phyloP scores from a whole-genome alignment of 768 basidiomycete species.

The Suillus paluster region DNA sequence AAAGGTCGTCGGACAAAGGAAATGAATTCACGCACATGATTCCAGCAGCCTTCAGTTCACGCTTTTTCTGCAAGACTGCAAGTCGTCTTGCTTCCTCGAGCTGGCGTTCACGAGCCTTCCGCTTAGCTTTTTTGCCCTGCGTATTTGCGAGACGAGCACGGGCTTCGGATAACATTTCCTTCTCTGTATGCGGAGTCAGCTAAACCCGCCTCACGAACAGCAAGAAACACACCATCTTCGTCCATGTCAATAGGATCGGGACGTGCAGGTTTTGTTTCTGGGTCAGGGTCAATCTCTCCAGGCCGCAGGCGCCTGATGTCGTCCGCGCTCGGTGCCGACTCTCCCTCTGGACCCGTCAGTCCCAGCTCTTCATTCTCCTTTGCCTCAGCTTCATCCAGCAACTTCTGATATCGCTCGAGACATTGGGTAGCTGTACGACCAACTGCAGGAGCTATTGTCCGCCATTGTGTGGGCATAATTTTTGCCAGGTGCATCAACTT shows the following conservation, averaged over 20 bases:
- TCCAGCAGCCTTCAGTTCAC: slow-evolving; percentile 96
- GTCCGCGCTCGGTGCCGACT: slow-evolving; percentile 87
- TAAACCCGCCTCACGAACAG: not conserved
- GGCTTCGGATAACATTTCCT: slow-evolving; percentile 99
- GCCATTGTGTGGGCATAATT: slow-evolving; percentile 99
- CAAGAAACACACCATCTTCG: slow-evolving; percentile 77
- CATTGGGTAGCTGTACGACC: slow-evolving; percentile 98
- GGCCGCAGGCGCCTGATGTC: slow-evolving; percentile 88
- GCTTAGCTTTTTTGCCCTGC: slow-evolving; percentile 99
- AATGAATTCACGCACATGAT: slow-evolving; percentile 71
- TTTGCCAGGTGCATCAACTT: slow-evolving; percentile 97
- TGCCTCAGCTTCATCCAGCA: slow-evolving; percentile 95
- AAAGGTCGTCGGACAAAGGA: slow-evolving; percentile 3
- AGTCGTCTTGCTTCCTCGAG: slow-evolving; percentile 94
- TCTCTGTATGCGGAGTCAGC: slow-evolving; percentile 58
- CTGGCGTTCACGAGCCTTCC: slow-evolving; percentile 96
- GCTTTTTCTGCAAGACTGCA: slow-evolving; percentile 95
- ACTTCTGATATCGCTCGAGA: slow-evolving; percentile 96
- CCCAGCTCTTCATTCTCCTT: slow-evolving; percentile 97
- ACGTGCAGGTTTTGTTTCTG: slow-evolving; percentile 96
- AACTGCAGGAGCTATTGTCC: slow-evolving; percentile 97
- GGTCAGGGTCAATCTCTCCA: slow-evolving; percentile 98
- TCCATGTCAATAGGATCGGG: slow-evolving; percentile 99
- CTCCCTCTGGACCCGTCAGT: slow-evolving; percentile 78
- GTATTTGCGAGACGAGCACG: slow-evolving; percentile 98